phyloP scores from a whole-genome alignment of 2,329 filamentous ascomycete genomes.

The Raffaelea albimanens region DNA sequence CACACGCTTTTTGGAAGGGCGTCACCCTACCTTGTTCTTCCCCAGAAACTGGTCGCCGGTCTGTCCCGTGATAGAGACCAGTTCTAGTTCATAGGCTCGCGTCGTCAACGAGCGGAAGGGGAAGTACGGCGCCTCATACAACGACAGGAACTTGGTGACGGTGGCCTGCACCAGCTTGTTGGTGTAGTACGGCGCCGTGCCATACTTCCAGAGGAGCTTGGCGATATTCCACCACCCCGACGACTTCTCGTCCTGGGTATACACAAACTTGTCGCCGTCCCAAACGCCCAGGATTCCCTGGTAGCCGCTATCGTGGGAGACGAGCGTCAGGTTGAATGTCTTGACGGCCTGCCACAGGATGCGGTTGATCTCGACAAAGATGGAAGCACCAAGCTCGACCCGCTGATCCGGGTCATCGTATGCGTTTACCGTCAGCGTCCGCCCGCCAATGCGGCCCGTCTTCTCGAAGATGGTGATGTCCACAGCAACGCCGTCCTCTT shows the following conservation, averaged over 20 bases:
- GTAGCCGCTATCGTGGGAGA: conserved; percentile 33
- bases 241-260: conserved; percentile 47
- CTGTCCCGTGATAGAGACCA: conserved; percentile 55
- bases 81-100: conserved; percentile 55
- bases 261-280: conserved; percentile 70
- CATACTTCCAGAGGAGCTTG: conserved; percentile 80
- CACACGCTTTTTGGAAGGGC: background rate
- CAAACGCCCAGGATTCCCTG: conserved; percentile 65
- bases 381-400: conserved; percentile 82
- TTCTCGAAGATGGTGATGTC: conserved; percentile 88
- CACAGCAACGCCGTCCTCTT: conserved; percentile 46
- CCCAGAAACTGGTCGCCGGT: conserved; percentile 67
- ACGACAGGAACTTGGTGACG: conserved; percentile 62
- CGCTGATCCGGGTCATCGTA: conserved; percentile 58
- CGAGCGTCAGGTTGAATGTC: conserved; percentile 58
- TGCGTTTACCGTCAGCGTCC: conserved; percentile 73
- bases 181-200: conserved; percentile 64
- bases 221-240: conserved; percentile 71
- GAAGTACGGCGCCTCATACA: conserved; percentile 77
- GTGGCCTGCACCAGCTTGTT: conserved; percentile 62
- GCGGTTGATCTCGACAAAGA: conserved; percentile 78
- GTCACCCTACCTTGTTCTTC: conserved; percentile 44
- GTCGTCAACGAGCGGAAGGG: conserved; percentile 72
- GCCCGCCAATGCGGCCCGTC: conserved; percentile 67
- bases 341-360: conserved; percentile 68